A percentile compares a stretch with the other conserved stretches of the same genome.
phyloP scores from a whole-genome alignment of 257 asterid genomes.

The Lycium barbarum region DNA sequence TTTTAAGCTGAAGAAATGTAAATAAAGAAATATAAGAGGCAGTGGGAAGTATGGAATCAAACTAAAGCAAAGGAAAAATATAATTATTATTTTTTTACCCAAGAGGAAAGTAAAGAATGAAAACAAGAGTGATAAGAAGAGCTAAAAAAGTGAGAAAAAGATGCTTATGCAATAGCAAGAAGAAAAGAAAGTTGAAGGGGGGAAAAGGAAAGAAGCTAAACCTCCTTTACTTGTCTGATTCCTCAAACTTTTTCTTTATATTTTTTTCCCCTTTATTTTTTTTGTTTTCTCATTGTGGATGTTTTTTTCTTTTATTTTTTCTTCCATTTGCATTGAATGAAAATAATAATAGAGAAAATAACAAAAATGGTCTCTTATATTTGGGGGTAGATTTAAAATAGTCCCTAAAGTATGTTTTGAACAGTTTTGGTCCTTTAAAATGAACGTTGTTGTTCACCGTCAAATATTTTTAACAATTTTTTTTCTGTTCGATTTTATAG shows the following conservation, averaged over 20 bases:
- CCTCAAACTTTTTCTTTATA: slow-evolving; percentile 38
- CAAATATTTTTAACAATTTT: too few species aligned
- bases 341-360: too few species aligned
- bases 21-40: slow-evolving; percentile 44
- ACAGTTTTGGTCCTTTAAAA: too few species aligned
- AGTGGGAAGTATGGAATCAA: slow-evolving; percentile 44
- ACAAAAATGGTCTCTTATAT: too few species aligned
- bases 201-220: slow-evolving; percentile 45
- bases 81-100: slow-evolving; percentile 9
- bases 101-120: slow-evolving; percentile 53
- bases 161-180: slow-evolving; percentile 71
- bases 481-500: too few species aligned
- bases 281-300: slow-evolving; percentile 28
- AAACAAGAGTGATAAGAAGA: slow-evolving; percentile 32
- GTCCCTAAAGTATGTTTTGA: too few species aligned
- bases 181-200: slow-evolving; percentile 57
- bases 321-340: neutral
- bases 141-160: slow-evolving; percentile 53
- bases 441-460: too few species aligned
- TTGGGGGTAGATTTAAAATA: too few species aligned
- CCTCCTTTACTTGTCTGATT: slow-evolving; percentile 51
- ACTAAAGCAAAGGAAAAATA: slow-evolving; percentile 44
- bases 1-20: slow-evolving; percentile 52
- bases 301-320: neutral
- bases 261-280: neutral